phyloP scores from a whole-genome alignment of 2,329 filamentous ascomycete genomes.

The Aotearoamyces nothofagi region DNA sequence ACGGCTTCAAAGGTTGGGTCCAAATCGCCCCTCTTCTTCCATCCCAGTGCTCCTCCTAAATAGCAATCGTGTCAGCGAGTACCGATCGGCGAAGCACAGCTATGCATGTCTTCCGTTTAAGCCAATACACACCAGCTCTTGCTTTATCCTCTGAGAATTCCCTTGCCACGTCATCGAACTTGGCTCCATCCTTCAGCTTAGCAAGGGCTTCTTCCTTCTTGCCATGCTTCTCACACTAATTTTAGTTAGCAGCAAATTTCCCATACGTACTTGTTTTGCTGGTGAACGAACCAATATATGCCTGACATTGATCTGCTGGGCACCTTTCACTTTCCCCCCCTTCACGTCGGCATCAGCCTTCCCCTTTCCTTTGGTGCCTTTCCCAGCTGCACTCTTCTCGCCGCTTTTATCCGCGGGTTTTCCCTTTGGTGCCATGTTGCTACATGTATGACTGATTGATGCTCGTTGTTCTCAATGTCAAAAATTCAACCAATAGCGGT shows the following conservation, averaged over 20 bases:
- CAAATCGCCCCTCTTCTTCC: constrained; percentile 54
- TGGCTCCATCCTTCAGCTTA: constrained; percentile 48
- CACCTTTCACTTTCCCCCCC: constrained; percentile 36
- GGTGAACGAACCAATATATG: constrained; percentile 35
- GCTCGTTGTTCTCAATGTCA: not conserved
- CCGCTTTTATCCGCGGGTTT: constrained; percentile 14
- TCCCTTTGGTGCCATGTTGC: constrained; percentile 15
- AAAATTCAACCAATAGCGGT: no score
- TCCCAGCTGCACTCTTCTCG: constrained; percentile 8
- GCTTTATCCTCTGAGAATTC: constrained; percentile 68
- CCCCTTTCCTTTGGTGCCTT: constrained; percentile 20
- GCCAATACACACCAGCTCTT: constrained; percentile 47
- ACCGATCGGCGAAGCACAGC: constrained; percentile 4
- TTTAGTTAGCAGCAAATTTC: constrained; percentile 6
- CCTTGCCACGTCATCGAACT: constrained; percentile 61
- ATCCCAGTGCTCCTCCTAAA: constrained; percentile 54
- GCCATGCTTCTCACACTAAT: constrained; percentile 56
- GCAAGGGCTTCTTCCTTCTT: constrained; percentile 64
- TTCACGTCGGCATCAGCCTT: constrained; percentile 24
- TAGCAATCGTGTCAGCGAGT: no score
- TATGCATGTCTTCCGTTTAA: constrained; percentile 5
- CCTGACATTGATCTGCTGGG: constrained; percentile 56
- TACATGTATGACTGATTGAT: not conserved
- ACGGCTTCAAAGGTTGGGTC: constrained; percentile 57
- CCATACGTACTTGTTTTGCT: not conserved